Conservation (phyloP, 345 rosid species). For the Eucalyptus pauciflora region DNA sequence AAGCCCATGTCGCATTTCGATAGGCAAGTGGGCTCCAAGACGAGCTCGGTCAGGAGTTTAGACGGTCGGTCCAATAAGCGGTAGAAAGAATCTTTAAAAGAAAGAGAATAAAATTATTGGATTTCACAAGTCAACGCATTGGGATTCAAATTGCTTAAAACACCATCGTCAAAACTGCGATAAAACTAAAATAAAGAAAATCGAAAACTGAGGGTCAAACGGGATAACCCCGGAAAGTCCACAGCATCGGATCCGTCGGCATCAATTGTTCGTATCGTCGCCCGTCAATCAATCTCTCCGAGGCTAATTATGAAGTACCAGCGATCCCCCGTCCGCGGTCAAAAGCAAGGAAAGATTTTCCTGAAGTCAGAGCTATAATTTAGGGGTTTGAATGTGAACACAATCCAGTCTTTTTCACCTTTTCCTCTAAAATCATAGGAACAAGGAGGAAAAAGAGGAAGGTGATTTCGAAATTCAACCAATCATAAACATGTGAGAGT, state of each 20-base stretch:
- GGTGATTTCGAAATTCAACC: neutral
- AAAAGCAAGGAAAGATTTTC: neutral
- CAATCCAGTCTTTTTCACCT: neutral
- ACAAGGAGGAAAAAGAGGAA: neutral
- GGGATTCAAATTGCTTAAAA: neutral
- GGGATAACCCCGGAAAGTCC: neutral
- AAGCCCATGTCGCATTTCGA: neutral
- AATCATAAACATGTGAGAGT: neutral
- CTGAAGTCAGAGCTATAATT: neutral
- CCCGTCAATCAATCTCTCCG: neutral
- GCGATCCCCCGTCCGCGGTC: neutral
- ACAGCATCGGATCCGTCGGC: neutral
- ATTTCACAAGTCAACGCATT: neutral
- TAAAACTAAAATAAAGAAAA: no score
- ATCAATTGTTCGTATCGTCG: neutral
- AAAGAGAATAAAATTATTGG: neutral
- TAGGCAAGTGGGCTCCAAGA: neutral
- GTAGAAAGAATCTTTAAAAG: neutral
- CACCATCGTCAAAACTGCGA: neutral
- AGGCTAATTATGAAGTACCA: neutral
- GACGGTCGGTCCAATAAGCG: neutral
- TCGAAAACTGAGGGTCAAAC: neutral
- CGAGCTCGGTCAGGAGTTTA: neutral
- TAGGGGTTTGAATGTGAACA: neutral
- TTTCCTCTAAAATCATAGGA: neutral